Base-by-base conservation (phyloP, 1,139 yeast species). In the Hyphopichia wangnamkhiaoensis region DNA sequence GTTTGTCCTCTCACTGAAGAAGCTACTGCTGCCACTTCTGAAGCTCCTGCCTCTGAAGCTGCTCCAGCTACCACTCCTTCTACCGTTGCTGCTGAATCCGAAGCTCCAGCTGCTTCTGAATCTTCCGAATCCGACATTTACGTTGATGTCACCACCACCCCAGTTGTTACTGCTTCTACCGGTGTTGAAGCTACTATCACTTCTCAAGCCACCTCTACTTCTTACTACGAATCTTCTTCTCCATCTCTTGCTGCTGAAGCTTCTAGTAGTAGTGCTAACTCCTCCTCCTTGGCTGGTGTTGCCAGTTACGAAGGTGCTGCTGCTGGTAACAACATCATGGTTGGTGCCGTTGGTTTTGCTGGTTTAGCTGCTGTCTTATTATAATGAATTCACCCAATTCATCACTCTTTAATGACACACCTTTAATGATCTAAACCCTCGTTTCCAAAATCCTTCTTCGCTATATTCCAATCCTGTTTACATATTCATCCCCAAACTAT, bases 311-410 rank as follows among this genome's bases (percentile, higher is more conserved):
- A 58, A 49, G 69, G 61, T 59, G 71, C 58, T 42, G 72, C 60
- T 43, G 49, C 50, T 46, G 52, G 50, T 45, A 54, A 56, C 45
- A 53, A 56, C 44, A 52, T 52, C 42, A 59, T 56, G 41, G 58
- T 55, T 35, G 76, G 76, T 45, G 60, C 61, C 38, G 75, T 63
- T 44, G 76, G 75, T 56, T 40, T 68, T 42, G 77, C 69, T 45
- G 76, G 72, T 58, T 47, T 70, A 39, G 75, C 70, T 47, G 76
- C 71, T 47, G 55, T 61, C 49, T 65, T 71, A 56, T 58, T 70
- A 53, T 71, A 66, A 62, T 41, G 30, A 36, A 15, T 23, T 12
- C 9, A 19, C n/a, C n/a, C n/a, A n/a, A n/a, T n/a, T n/a, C n/a
- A n/a, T n/a, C n/a, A n/a, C n/a, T n/a, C n/a, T n/a, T 7, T 21